A percentile compares a stretch with the other conserved stretches of the same genome.
Evolutionary conservation across 1,284 basidiomycete species (phyloP).

Genomic region (Fomitopsis betulina): DNA sequence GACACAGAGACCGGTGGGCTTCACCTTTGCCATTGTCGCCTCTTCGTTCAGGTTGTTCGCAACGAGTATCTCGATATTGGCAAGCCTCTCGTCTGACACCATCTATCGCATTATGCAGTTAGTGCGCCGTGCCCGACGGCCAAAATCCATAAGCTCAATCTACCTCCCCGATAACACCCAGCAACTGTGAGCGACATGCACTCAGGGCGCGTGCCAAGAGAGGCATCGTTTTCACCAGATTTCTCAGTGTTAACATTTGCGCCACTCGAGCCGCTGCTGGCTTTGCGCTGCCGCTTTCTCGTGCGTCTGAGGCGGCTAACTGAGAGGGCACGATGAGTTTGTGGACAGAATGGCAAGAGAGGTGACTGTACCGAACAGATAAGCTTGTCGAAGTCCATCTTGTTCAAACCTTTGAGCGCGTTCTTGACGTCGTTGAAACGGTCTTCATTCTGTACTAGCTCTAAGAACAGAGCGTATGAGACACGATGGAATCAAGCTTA

Average conservation of each 20-base stretch:
- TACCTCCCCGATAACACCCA: slow-evolving; percentile 61
- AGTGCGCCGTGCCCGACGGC: neutral
- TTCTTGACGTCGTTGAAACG: slow-evolving; percentile 65
- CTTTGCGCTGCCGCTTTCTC: slow-evolving; percentile 47
- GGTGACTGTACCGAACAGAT: slow-evolving; percentile 58
- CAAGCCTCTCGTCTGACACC: slow-evolving; percentile 66
- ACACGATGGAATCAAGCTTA: neutral
- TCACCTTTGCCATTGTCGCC: slow-evolving; percentile 52
- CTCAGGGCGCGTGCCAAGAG: slow-evolving; percentile 55
- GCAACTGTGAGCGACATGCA: slow-evolving; percentile 53
- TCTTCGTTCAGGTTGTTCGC: slow-evolving; percentile 70
- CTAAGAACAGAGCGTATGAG: slow-evolving; percentile 33
- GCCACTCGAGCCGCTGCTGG: slow-evolving; percentile 65
- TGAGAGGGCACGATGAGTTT: neutral
- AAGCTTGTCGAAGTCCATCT: slow-evolving; percentile 86
- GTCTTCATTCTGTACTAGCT: slow-evolving; percentile 74
- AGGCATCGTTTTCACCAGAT: slow-evolving; percentile 63
- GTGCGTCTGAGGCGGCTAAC: slow-evolving; percentile 58
- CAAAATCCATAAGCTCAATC: neutral
- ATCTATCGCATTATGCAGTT: slow-evolving; percentile 40
- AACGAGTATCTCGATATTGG: slow-evolving; percentile 57
- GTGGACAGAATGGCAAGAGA: neutral
- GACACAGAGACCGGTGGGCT: slow-evolving; percentile 5
- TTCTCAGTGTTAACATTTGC: slow-evolving; percentile 75
- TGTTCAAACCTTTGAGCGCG: slow-evolving; percentile 66